Evolutionary conservation across 495 filamentous ascomycete species (phyloP).

Genomic region (Cryomyces minteri): DNA sequence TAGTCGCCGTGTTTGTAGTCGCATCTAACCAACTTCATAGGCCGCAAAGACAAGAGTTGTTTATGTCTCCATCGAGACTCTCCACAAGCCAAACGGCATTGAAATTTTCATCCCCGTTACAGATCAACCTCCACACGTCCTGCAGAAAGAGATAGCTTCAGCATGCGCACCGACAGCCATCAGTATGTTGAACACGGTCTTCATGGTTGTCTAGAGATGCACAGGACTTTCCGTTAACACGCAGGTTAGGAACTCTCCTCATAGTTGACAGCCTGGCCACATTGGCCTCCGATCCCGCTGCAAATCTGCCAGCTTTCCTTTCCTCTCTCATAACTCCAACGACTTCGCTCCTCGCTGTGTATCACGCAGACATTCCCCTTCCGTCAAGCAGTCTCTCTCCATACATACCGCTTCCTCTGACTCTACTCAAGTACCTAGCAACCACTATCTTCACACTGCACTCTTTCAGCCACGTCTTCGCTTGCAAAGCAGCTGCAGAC

Average conservation of each 20-base stretch:
- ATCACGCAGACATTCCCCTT: slow-evolving; percentile 46
- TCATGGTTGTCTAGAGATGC: too few species aligned
- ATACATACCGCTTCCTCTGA: slow-evolving; percentile 50
- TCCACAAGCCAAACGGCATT: slow-evolving; percentile 31
- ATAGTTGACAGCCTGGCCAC: slow-evolving; percentile 44
- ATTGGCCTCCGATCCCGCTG: slow-evolving; percentile 20
- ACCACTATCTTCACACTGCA: slow-evolving; percentile 47
- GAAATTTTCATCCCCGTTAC: slow-evolving; percentile 47
- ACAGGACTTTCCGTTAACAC: background rate
- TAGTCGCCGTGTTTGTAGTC: too few species aligned
- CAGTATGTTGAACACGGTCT: slow-evolving; percentile 6
- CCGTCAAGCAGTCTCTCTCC: slow-evolving; percentile 14
- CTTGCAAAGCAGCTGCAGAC: slow-evolving; percentile 45
- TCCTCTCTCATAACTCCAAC: slow-evolving; percentile 28
- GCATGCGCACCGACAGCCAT: slow-evolving; percentile 20
- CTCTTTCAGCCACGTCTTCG: slow-evolving; percentile 50
- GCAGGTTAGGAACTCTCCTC: slow-evolving; percentile 23
- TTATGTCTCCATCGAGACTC: slow-evolving; percentile 61
- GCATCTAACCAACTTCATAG: slow-evolving; percentile 10
- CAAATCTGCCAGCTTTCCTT: slow-evolving; percentile 33
- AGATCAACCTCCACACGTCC: slow-evolving; percentile 30
- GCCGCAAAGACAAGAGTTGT: slow-evolving; percentile 41
- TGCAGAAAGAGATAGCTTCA: slow-evolving; percentile 40
- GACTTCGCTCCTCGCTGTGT: slow-evolving; percentile 39
- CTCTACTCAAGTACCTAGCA: slow-evolving; percentile 40